A percentile compares a stretch with the other conserved stretches of the same genome.
Evolutionary conservation across 768 basidiomycete genomes (phyloP).

Genomic region (Psilocybe subaeruginosa): DNA sequence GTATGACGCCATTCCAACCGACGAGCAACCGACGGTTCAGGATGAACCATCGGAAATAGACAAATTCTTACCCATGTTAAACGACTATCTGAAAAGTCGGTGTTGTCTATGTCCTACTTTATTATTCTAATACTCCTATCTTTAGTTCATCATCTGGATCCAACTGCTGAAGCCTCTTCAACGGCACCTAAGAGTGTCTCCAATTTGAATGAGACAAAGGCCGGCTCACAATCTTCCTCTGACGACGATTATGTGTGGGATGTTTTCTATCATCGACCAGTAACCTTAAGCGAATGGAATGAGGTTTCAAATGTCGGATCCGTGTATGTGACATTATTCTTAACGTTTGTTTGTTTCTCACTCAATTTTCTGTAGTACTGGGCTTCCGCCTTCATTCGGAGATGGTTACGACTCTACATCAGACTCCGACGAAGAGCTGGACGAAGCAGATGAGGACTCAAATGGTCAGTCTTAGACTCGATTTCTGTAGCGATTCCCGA

Average conservation of each 20-base stretch:
- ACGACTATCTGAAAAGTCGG: conserved; percentile 71
- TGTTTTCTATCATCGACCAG: conserved; percentile 76
- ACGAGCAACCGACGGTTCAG: conserved; percentile 27
- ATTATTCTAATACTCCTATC: neutral
- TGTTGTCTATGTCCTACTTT: conserved; percentile 13
- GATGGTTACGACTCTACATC: conserved; percentile 64
- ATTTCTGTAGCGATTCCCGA: conserved; percentile 1
- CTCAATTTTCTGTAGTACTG: conserved; percentile 46
- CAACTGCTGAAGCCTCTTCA: neutral
- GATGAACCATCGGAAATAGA: conserved; percentile 63
- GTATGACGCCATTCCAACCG: conserved; percentile 69
- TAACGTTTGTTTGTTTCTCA: neutral
- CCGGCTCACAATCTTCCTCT: conserved; percentile 6
- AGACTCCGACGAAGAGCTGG: conserved; percentile 62
- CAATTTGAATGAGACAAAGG: neutral
- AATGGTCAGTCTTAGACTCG: conserved; percentile 55
- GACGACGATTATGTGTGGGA: conserved; percentile 80
- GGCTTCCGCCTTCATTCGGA: conserved; percentile 59
- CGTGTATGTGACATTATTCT: conserved; percentile 45
- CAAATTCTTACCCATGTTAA: conserved; percentile 77
- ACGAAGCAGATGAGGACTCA: conserved; percentile 84
- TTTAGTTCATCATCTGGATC: conserved; percentile 26
- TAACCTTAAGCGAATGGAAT: conserved; percentile 62
- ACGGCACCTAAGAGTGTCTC: neutral
- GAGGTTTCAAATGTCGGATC: conserved; percentile 61